These are phyloP conservation scores for Kokia cookei DNA, from an alignment of 441 rosid species.

Conservation along the genomic window DNA sequence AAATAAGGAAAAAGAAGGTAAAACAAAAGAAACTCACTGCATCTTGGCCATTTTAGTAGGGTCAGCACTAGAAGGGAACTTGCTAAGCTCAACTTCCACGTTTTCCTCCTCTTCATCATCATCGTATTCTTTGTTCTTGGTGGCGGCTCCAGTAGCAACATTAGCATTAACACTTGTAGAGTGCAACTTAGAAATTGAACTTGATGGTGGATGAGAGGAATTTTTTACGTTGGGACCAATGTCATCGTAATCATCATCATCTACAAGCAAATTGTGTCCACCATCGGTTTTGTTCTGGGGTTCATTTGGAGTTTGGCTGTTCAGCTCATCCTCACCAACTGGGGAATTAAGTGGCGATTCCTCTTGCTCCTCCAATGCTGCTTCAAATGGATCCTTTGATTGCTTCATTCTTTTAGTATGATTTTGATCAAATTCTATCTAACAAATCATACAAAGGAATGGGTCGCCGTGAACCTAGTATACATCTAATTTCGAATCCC, in stretches of 20 bases:
- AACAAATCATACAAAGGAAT: too few relatives aligned
- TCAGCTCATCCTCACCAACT: conserved; percentile 24
- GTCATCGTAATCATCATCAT: conserved; percentile 10
- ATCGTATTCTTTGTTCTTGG: neutral
- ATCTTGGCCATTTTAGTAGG: conserved; percentile 82
- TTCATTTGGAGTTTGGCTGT: conserved; percentile 11
- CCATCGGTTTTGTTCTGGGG: conserved; percentile 9
- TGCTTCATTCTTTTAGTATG: conserved; percentile 43
- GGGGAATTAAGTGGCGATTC: conserved; percentile 70
- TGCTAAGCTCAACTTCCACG: too few relatives aligned
- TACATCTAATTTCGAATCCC: too few relatives aligned
- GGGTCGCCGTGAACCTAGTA: too few relatives aligned
- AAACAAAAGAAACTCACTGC: conserved; percentile 22
- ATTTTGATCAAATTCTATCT: too few relatives aligned
- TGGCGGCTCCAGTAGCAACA: neutral
- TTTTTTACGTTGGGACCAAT: conserved; percentile 7
- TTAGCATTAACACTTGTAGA: conserved; percentile 8
- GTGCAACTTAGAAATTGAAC: conserved; percentile 18
- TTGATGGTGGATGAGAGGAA: conserved; percentile 16
- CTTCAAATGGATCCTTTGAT: conserved; percentile 87
- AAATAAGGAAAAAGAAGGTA: too few relatives aligned
- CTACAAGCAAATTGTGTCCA: conserved; percentile 17
- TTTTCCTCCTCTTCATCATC: too few relatives aligned
- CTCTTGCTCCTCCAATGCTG: conserved; percentile 72
- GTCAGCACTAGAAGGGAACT: conserved; percentile 18